These are phyloP conservation scores for Solanum chacoense DNA, from an alignment of 305 asterid species.

Conservation along the genomic window DNA sequence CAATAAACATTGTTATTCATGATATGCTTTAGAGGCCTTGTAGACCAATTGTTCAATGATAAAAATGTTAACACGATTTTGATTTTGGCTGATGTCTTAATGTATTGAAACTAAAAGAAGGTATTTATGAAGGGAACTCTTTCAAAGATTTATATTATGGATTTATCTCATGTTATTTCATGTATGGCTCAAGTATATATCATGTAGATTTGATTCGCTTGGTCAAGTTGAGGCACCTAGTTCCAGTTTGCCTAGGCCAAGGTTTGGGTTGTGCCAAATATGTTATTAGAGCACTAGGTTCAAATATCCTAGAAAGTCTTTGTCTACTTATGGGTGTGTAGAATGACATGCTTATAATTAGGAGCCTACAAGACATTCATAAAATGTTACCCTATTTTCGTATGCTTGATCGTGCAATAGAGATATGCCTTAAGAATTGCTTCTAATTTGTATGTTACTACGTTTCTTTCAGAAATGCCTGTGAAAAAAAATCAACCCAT, in stretches of 20 bases:
- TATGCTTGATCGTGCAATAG: not conserved
- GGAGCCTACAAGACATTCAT: not conserved
- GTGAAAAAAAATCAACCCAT: not conserved
- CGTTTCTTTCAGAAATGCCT: not conserved
- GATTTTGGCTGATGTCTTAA: not conserved
- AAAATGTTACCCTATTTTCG: not conserved
- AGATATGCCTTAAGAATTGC: not conserved
- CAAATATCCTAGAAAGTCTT: not conserved
- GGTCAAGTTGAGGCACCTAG: not conserved
- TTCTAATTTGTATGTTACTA: not conserved
- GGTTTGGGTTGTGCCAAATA: not conserved
- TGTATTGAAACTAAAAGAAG: not conserved
- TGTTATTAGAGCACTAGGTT: not conserved
- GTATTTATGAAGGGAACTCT: not conserved
- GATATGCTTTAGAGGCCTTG: not conserved
- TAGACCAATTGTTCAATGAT: not conserved
- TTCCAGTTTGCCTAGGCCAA: not conserved
- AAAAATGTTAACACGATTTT: not conserved
- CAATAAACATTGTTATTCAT: not conserved
- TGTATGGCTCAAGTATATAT: not conserved
- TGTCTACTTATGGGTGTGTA: not conserved
- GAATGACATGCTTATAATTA: not conserved
- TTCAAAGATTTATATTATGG: not conserved
- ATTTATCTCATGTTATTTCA: not conserved
- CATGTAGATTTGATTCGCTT: not conserved